These are phyloP conservation scores for Podospora pseudocomata DNA, from an alignment of 495 filamentous ascomycete species.

Conservation along the genomic window DNA sequence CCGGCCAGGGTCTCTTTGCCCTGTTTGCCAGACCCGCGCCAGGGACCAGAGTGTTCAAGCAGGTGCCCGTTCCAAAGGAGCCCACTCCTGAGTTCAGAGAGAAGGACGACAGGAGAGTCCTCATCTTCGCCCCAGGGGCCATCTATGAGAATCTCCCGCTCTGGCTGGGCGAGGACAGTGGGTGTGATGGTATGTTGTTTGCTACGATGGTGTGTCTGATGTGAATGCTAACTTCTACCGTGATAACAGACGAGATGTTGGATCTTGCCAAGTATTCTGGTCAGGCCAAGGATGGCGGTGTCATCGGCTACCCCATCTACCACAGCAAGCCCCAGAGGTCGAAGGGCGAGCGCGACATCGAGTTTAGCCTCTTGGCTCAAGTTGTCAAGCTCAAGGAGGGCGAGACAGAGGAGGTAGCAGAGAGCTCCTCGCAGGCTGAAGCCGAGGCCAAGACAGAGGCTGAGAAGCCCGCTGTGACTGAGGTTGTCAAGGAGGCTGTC, in stretches of 20 bases:
- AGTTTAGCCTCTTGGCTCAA: conserved; percentile 32
- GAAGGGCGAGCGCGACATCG: conserved; percentile 22
- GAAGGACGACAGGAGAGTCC: conserved; percentile 27
- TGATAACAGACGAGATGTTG: conserved; percentile 24
- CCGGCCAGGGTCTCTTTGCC: conserved; percentile 30
- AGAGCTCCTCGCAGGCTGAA: conserved; percentile 9
- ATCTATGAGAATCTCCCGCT: conserved; percentile 33
- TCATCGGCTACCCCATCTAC: conserved; percentile 32
- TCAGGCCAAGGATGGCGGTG: conserved; percentile 25
- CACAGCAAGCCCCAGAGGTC: conserved; percentile 23
- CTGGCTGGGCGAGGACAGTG: conserved; percentile 34
- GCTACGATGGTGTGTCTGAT: not conserved
- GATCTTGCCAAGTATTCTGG: conserved; percentile 32
- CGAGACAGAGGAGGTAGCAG: conserved; percentile 8
- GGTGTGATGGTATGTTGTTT: conserved; percentile 28
- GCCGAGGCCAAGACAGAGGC: conserved; percentile 12
- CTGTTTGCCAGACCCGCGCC: conserved; percentile 22
- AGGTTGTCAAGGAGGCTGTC: not conserved
- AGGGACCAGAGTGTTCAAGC: conserved; percentile 11
- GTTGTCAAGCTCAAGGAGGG: conserved; percentile 26
- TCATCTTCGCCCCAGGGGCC: conserved; percentile 36
- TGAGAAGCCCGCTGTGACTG: conserved; percentile 10
- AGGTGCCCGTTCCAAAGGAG: conserved; percentile 19
- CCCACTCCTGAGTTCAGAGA: conserved; percentile 19
- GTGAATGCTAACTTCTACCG: conserved; percentile 2